Evolutionary conservation across 768 basidiomycete genomes (phyloP).

Genomic region (Boletus speciosus): DNA sequence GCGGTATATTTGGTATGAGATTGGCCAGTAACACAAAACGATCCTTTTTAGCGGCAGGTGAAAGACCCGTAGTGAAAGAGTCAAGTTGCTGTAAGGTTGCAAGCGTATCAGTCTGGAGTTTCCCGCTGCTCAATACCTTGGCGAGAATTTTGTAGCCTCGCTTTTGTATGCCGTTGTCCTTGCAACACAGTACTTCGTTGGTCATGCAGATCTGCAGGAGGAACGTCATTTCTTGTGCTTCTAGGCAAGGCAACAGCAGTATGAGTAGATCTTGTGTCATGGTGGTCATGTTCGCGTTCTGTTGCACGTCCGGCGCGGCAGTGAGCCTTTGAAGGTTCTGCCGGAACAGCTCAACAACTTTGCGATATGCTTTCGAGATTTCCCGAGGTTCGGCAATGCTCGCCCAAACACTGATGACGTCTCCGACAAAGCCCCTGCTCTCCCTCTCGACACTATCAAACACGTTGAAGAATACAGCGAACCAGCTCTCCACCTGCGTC

Average conservation of each 20-base stretch:
- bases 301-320: constrained; percentile 30
- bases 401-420: constrained; percentile 85
- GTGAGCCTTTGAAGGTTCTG: constrained; percentile 51
- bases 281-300: constrained; percentile 45
- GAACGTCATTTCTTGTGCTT: constrained; percentile 52
- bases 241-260: constrained; percentile 75
- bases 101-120: constrained; percentile 54
- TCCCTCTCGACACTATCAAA: constrained; percentile 83
- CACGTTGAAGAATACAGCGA: constrained; percentile 95
- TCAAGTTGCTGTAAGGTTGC: constrained; percentile 63
- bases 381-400: constrained; percentile 77
- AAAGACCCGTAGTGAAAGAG: constrained; percentile 58
- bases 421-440: constrained; percentile 71
- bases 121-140: constrained; percentile 63
- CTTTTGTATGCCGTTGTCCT: constrained; percentile 90
- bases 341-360: constrained; percentile 69
- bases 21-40: constrained; percentile 72
- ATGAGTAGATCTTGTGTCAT: constrained; percentile 83
- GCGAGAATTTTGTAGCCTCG: constrained; percentile 88
- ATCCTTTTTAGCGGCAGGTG: constrained; percentile 91
- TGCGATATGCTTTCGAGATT: constrained; percentile 74
- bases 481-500: constrained; percentile 85
- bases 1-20: constrained; percentile 65
- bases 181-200: constrained; percentile 63
- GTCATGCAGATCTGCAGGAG: constrained; percentile 72